Conservation (phyloP, 345 rosid genomes). For the Murraya paniculata region DNA sequence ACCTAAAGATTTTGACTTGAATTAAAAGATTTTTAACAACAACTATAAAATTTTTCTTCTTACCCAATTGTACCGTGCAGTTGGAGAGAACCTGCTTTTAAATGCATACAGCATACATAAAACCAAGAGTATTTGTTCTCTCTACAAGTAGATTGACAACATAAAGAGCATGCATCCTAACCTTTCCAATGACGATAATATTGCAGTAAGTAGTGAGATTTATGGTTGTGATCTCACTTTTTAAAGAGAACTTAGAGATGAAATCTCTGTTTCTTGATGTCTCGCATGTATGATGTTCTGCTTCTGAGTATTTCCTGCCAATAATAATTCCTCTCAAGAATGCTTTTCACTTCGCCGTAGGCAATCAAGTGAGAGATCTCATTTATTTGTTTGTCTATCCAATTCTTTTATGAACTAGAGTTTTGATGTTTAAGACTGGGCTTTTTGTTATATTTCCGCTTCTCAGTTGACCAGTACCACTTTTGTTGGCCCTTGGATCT, state of each 20-base stretch:
- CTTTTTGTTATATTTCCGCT: not conserved
- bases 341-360: not conserved
- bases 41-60: not conserved
- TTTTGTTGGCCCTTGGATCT: constrained; percentile 1
- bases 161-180: not conserved
- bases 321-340: not conserved
- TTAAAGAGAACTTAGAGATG: not conserved
- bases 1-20: not conserved
- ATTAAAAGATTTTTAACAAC: not conserved
- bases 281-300: not conserved
- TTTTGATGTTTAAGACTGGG: constrained; percentile 1
- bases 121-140: not conserved
- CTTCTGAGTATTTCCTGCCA: not conserved
- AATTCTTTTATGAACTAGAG: not conserved
- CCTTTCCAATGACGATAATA: not conserved
- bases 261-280: not conserved
- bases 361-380: not conserved
- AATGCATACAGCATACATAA: not conserved
- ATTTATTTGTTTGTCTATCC: not conserved
- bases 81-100: not conserved
- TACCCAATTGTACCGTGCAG: not conserved
- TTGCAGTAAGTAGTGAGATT: not conserved
- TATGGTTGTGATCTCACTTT: not conserved
- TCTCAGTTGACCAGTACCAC: not conserved
- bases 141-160: not conserved